A percentile compares a stretch with the other conserved stretches of the same genome.
Conservation (phyloP, 345 rosid genomes). For the Syzygium grande region DNA sequence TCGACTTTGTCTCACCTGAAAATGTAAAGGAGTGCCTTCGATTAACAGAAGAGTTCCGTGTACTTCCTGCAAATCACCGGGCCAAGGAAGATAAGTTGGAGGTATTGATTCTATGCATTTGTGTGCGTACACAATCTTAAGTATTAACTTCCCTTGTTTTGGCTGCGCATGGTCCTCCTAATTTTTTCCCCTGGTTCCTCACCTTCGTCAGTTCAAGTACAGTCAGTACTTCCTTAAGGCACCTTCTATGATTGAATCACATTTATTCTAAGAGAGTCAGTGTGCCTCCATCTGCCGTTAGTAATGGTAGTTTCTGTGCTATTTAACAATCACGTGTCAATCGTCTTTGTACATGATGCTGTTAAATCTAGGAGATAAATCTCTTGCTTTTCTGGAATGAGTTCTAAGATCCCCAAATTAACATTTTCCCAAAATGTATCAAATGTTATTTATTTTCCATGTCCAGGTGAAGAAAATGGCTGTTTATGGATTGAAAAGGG, state of each 20-base stretch:
- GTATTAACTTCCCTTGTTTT: neutral
- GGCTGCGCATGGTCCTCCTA: neutral
- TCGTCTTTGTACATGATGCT: neutral
- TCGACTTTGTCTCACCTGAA: conserved; percentile 32
- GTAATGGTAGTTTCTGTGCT: neutral
- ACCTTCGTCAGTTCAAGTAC: neutral
- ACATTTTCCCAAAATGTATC: neutral
- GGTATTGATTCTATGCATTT: neutral
- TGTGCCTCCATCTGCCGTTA: neutral
- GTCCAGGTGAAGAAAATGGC: conserved; percentile 12
- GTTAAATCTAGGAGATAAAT: neutral
- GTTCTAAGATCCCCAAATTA: neutral
- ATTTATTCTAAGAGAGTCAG: neutral
- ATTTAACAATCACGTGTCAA: neutral
- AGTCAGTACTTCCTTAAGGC: neutral
- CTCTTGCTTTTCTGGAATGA: neutral
- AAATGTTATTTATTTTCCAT: neutral
- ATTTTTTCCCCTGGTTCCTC: neutral
- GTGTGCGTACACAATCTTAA: neutral
- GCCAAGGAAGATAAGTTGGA: conserved; percentile 26
- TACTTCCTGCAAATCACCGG: conserved; percentile 16
- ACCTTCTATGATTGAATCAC: neutral
- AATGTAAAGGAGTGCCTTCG: conserved; percentile 19
- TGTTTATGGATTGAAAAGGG: conserved; percentile 1
- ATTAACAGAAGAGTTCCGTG: conserved; percentile 20